Percentiles rank a stretch among this genome's conserved stretches.
Evolutionary conservation across 2,329 filamentous ascomycete genomes (phyloP).

Genomic region (Pseudogymnoascus sp.): DNA sequence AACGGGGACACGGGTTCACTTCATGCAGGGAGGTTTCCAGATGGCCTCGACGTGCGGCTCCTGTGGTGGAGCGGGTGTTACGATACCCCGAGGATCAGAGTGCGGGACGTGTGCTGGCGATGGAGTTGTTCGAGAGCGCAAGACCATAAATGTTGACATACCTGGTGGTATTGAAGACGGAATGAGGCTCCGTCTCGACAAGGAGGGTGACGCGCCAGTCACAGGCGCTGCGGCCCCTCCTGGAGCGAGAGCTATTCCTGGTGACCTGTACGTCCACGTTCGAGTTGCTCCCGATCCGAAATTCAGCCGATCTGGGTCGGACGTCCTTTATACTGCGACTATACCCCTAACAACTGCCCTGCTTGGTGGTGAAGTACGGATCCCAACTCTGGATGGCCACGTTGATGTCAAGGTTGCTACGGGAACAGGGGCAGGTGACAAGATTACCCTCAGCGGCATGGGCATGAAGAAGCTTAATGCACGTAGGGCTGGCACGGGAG

Average conservation of each 20-base stretch:
- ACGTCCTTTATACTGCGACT: slow-evolving; percentile 85
- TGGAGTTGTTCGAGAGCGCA: slow-evolving; percentile 74
- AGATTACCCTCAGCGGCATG: slow-evolving; percentile 79
- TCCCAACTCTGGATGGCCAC: slow-evolving; percentile 84
- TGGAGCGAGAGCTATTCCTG: slow-evolving; percentile 57
- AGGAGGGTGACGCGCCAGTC: slow-evolving; percentile 78
- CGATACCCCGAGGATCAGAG: slow-evolving; percentile 69
- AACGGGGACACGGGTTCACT: slow-evolving; percentile 77
- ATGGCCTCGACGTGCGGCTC: slow-evolving; percentile 81
- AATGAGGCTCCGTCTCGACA: slow-evolving; percentile 78
- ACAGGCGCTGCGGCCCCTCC: slow-evolving; percentile 61
- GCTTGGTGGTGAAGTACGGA: slow-evolving; percentile 78
- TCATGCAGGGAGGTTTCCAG: slow-evolving; percentile 89
- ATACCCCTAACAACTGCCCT: slow-evolving; percentile 90
- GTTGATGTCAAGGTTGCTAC: slow-evolving; percentile 87
- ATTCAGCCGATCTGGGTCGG: slow-evolving; percentile 78
- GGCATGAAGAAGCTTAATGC: slow-evolving; percentile 82
- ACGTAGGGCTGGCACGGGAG: slow-evolving; percentile 61
- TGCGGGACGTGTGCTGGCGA: slow-evolving; percentile 74
- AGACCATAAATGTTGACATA: slow-evolving; percentile 82
- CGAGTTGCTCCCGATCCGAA: slow-evolving; percentile 82
- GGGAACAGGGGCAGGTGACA: slow-evolving; percentile 87
- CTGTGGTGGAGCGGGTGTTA: slow-evolving; percentile 71
- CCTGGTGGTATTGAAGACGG: slow-evolving; percentile 94
- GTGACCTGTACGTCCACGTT: slow-evolving; percentile 87